Percentiles rank a stretch among this genome's conserved stretches.
phyloP scores from a whole-genome alignment of 2,329 filamentous ascomycete species.

The Ophiostoma piceae region DNA sequence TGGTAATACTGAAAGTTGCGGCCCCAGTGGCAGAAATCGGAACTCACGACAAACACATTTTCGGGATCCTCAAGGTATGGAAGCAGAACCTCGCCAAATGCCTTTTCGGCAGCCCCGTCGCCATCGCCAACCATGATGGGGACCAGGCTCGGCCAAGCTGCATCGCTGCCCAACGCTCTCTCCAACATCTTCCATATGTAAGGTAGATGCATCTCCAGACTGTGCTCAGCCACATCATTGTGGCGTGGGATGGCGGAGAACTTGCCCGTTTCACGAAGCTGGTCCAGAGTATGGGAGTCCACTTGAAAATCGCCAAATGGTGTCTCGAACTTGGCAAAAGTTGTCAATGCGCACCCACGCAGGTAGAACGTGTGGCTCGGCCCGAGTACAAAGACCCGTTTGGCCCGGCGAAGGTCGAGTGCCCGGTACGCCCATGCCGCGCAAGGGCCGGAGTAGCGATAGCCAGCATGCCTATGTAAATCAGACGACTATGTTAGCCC shows the following conservation, averaged over 20 bases:
- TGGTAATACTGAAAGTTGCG: conserved; percentile 74
- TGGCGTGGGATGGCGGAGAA: conserved; percentile 60
- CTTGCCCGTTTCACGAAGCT: conserved; percentile 47
- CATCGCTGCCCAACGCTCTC: conserved; percentile 40
- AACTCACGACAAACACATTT: conserved; percentile 83
- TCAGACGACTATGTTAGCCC: not conserved
- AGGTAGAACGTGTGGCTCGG: conserved; percentile 88
- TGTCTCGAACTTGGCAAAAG: conserved; percentile 64
- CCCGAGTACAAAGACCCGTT: conserved; percentile 85
- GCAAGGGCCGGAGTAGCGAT: conserved; percentile 82
- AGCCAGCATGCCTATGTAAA: conserved; percentile 74
- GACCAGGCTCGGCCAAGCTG: conserved; percentile 65
- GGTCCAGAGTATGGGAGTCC: conserved; percentile 52
- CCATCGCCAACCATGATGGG: conserved; percentile 84
- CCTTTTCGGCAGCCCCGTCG: conserved; percentile 57
- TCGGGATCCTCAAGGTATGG: conserved; percentile 69
- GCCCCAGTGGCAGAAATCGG: conserved; percentile 98
- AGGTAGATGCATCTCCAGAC: conserved; percentile 92
- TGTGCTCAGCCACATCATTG: conserved; percentile 80
- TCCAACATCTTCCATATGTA: conserved; percentile 77
- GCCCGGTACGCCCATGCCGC: conserved; percentile 93
- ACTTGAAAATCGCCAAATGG: conserved; percentile 66
- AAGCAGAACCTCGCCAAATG: conserved; percentile 64
- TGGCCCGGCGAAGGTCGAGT: conserved; percentile 74
- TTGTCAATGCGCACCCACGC: conserved; percentile 68